These are phyloP conservation scores for Pyrenochaeta sp. DNA, from an alignment of 2,329 filamentous ascomycete genomes.

Conservation along the genomic window DNA sequence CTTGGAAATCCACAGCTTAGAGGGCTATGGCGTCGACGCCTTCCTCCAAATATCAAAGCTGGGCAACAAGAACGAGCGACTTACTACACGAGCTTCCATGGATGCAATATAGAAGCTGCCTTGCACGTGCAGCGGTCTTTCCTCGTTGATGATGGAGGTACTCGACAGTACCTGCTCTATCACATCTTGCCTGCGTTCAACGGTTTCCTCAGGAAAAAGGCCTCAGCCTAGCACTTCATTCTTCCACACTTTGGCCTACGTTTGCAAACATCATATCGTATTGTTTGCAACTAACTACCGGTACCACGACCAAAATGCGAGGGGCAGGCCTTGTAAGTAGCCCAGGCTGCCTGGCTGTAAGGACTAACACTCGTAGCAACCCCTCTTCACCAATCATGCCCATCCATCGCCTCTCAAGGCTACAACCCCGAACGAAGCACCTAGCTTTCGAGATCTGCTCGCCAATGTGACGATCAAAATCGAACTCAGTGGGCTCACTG, in stretches of 20 bases:
- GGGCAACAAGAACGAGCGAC: constrained; percentile 96
- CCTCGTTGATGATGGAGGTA: neutral
- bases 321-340: constrained; percentile 3
- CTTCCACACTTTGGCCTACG: neutral
- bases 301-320: constrained; percentile 2
- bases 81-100: constrained; percentile 68
- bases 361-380: no score
- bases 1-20: constrained; percentile 87
- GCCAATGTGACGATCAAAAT: constrained; percentile 21
- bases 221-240: neutral
- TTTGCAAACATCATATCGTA: constrained; percentile 4
- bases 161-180: neutral
- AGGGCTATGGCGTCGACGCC: constrained; percentile 94
- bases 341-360: no score
- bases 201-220: neutral
- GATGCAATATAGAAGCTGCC: constrained; percentile 54
- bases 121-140: neutral
- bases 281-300: constrained; percentile 14
- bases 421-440: neutral
- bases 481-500: constrained; percentile 23
- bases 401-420: constrained; percentile 19
- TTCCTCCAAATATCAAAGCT: constrained; percentile 96
- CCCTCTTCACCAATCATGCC: constrained; percentile 19
- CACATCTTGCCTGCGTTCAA: neutral
- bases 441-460: constrained; percentile 14